Evolutionary conservation across 345 rosid genomes (phyloP).

Genomic region (Brassica cretica): DNA sequence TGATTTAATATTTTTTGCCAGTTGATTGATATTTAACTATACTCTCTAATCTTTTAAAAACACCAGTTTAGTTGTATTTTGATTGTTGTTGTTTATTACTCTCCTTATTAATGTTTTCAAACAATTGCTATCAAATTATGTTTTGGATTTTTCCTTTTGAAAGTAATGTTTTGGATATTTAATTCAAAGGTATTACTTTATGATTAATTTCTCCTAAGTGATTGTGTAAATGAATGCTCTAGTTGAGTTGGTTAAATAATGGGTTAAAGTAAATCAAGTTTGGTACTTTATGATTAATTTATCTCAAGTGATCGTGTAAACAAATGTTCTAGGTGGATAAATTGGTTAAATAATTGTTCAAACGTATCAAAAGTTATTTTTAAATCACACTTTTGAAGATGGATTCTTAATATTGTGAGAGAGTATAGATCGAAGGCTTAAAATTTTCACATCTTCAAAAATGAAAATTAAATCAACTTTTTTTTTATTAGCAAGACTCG

Average conservation of each 20-base stretch:
- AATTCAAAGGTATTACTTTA: neutral
- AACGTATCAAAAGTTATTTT: too few relatives aligned
- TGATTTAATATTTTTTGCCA: neutral
- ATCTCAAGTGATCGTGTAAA: too few relatives aligned
- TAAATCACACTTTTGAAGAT: too few relatives aligned
- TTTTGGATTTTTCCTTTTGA: neutral
- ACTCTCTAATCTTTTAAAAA: neutral
- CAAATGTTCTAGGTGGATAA: too few relatives aligned
- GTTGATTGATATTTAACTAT: neutral
- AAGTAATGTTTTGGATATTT: neutral
- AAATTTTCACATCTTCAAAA: too few relatives aligned
- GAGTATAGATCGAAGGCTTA: too few relatives aligned
- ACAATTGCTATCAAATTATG: neutral
- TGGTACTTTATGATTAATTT: too few relatives aligned
- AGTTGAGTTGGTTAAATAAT: too few relatives aligned
- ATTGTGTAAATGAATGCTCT: neutral
- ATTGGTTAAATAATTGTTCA: too few relatives aligned
- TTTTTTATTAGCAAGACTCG: neutral
- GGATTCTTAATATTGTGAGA: too few relatives aligned
- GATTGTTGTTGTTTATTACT: neutral
- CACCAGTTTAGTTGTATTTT: neutral
- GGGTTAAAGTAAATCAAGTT: too few relatives aligned
- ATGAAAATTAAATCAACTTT: too few relatives aligned
- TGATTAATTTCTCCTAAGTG: neutral
- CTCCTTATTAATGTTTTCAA: neutral